Evolutionary conservation across 2,329 filamentous ascomycete genomes (phyloP).

Genomic region (Botrytis tulipae): DNA sequence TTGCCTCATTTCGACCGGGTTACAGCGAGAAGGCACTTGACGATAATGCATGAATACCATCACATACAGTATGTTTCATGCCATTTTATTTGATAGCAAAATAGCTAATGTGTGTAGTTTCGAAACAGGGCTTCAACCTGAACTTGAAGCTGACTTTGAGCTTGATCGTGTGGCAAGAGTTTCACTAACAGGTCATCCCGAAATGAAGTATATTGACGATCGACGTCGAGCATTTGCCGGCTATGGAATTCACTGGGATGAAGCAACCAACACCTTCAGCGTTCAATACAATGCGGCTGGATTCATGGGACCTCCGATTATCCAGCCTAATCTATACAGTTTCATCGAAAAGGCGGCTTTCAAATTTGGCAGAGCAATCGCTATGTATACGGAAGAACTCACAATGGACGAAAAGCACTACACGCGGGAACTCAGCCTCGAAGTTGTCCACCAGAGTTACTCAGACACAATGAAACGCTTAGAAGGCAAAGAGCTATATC

Average conservation of each 20-base stretch:
- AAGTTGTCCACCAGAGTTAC: background rate
- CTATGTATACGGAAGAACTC: constrained; percentile 8
- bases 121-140: background rate
- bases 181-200: constrained; percentile 33
- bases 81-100: background rate
- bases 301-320: constrained; percentile 26
- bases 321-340: constrained; percentile 33
- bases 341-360: constrained; percentile 28
- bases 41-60: background rate
- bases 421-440: background rate
- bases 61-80: constrained; percentile 5
- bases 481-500: constrained; percentile 5
- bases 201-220: constrained; percentile 32
- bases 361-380: constrained; percentile 31
- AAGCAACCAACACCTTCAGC: constrained; percentile 7
- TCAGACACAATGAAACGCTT: background rate
- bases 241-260: background rate
- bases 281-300: constrained; percentile 30
- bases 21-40: background rate
- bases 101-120: constrained; percentile 5
- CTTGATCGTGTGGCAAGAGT: constrained; percentile 25
- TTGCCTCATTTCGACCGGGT: background rate
- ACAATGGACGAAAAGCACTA: background rate
- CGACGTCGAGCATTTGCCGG: background rate
- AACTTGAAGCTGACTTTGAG: background rate